A percentile compares a stretch with the other conserved stretches of the same genome.
Evolutionary conservation across 2,329 filamentous ascomycete species (phyloP).

Genomic region (Scopulariopsis brevicaulis): DNA sequence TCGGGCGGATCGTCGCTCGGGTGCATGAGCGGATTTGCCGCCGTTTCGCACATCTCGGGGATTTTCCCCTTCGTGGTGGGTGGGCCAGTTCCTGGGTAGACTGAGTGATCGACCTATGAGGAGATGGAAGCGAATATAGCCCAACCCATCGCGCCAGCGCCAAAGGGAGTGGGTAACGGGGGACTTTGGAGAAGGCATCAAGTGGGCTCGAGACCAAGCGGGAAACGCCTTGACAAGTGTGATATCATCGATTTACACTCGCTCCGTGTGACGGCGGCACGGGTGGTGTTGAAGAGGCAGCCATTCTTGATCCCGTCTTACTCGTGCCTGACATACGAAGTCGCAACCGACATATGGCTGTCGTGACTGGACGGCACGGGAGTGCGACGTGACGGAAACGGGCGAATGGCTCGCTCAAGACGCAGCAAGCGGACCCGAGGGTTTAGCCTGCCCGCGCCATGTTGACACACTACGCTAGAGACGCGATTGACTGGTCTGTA

Average conservation of each 20-base stretch:
- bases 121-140: neutral
- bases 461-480: neutral
- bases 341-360: neutral
- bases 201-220: neutral
- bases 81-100: neutral
- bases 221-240: neutral
- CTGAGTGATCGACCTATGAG: neutral
- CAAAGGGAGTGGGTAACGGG: neutral
- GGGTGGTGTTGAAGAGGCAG: neutral
- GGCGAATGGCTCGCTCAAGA: neutral
- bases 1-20: neutral
- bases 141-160: neutral
- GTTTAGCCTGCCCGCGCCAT: neutral
- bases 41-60: conserved; percentile 5
- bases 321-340: neutral
- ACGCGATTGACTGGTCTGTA: neutral
- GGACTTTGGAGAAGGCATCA: neutral
- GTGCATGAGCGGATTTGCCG: conserved; percentile 2
- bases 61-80: neutral
- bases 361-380: neutral
- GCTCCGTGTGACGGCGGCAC: neutral
- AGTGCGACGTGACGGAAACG: neutral
- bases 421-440: neutral
- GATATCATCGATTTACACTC: neutral
- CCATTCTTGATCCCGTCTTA: neutral